Evolutionary conservation across 495 filamentous ascomycete species (phyloP).

Genomic region (Penicillium pancosmium): DNA sequence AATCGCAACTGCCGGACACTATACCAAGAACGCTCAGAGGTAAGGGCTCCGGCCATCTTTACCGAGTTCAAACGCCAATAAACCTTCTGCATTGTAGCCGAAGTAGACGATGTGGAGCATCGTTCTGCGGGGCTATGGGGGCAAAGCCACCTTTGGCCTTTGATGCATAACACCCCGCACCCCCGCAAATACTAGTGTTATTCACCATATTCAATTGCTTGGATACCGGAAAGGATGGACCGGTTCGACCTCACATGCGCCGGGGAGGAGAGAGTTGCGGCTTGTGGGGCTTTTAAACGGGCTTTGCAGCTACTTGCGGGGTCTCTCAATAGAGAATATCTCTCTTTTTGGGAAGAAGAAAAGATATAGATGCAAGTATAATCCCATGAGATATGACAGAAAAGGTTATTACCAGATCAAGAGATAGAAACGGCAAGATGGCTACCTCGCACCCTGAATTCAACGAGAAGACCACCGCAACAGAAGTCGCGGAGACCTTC

Average conservation of each 20-base stretch:
- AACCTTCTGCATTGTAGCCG: neutral
- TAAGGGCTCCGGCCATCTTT: slow-evolving; percentile 15
- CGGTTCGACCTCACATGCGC: neutral
- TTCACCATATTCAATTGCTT: neutral
- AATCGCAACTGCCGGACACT: slow-evolving; percentile 14
- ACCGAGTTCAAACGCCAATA: slow-evolving; percentile 14
- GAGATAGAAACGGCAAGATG: slow-evolving; percentile 3
- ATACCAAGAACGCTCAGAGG: neutral
- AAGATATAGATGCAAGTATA: neutral
- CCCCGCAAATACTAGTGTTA: slow-evolving; percentile 13
- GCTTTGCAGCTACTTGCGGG: neutral
- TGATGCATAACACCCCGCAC: slow-evolving; percentile 12
- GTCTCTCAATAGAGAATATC: neutral
- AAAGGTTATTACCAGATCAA: neutral
- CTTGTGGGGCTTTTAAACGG: neutral
- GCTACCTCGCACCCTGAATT: slow-evolving; percentile 40
- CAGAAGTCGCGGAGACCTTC: slow-evolving; percentile 46
- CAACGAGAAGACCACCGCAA: slow-evolving; percentile 43
- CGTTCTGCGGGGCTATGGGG: slow-evolving; percentile 16
- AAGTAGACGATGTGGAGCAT: slow-evolving; percentile 14
- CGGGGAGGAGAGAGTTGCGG: neutral
- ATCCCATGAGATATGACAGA: neutral
- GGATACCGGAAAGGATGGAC: neutral
- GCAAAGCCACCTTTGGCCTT: neutral
- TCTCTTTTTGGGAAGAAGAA: neutral